These are phyloP conservation scores for Asterella californica DNA, from an alignment of 225 moss, liverwort and hornwort species.

Conservation along the genomic window DNA sequence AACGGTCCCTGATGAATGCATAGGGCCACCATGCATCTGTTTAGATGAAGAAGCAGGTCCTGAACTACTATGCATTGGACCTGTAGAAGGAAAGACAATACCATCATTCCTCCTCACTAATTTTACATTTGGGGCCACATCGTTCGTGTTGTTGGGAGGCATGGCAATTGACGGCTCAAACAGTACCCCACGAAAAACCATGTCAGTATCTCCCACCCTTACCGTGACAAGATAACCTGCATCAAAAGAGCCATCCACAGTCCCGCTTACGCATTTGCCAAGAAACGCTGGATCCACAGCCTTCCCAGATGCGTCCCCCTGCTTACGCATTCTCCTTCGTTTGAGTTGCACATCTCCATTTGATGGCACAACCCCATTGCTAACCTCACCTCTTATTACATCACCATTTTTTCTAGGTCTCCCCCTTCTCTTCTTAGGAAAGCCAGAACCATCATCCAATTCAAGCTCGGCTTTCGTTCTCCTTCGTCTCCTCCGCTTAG, in stretches of 20 bases:
- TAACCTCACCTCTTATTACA: slow-evolving; percentile 34
- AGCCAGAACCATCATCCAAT: slow-evolving; percentile 34
- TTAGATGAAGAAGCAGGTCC: slow-evolving; percentile 37
- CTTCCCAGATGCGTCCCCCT: slow-evolving; percentile 35
- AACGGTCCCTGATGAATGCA: slow-evolving; percentile 25
- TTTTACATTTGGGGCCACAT: slow-evolving; percentile 68
- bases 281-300: slow-evolving; percentile 52
- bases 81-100: slow-evolving; percentile 32
- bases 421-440: slow-evolving; percentile 46
- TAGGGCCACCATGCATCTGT: slow-evolving; percentile 34
- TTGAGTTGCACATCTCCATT: slow-evolving; percentile 32
- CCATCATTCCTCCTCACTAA: slow-evolving; percentile 62
- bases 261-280: slow-evolving; percentile 62
- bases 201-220: slow-evolving; percentile 66
- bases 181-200: slow-evolving; percentile 76
- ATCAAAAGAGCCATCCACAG: slow-evolving; percentile 70
- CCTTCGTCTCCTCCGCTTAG: slow-evolving; percentile 45
- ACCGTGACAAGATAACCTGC: slow-evolving; percentile 77
- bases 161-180: slow-evolving; percentile 74
- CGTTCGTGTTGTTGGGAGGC: slow-evolving; percentile 46
- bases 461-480: slow-evolving; percentile 52
- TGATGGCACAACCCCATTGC: slow-evolving; percentile 28
- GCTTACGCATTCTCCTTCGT: slow-evolving; percentile 60
- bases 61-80: slow-evolving; percentile 27
- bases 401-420: slow-evolving; percentile 50